Percentiles rank a stretch among this genome's conserved stretches.
Conservation (phyloP, 2,329 filamentous ascomycete species). For the Chaetomium sp. region DNA sequence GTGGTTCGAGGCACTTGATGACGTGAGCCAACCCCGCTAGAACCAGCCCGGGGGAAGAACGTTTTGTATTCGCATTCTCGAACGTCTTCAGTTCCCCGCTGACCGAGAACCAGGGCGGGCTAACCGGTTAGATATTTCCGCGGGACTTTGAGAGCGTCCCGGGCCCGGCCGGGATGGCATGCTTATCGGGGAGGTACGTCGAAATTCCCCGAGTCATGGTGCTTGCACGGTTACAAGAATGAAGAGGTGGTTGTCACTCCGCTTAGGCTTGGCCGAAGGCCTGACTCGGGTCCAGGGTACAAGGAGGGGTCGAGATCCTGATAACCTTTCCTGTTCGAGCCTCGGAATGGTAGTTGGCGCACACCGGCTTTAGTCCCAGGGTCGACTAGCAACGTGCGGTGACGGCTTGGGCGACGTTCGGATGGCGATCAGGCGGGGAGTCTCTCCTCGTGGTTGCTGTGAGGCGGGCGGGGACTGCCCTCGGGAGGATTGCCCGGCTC, state of each 20-base stretch:
- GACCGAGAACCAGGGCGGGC: background rate
- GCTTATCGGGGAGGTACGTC: background rate
- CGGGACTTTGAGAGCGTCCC: background rate
- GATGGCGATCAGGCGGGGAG: background rate
- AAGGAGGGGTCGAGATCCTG: background rate
- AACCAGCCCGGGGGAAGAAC: background rate
- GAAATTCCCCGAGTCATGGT: background rate
- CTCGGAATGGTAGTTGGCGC: background rate
- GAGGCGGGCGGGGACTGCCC: background rate
- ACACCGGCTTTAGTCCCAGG: background rate
- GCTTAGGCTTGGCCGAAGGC: background rate
- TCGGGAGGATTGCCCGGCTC: constrained; percentile 25
- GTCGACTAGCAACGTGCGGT: background rate
- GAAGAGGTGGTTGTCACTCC: background rate
- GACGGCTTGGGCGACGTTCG: background rate
- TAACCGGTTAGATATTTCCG: background rate
- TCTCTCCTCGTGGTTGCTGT: background rate
- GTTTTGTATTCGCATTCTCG: background rate
- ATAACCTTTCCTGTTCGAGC: background rate
- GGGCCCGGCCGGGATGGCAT: background rate
- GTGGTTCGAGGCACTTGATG: background rate
- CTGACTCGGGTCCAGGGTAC: background rate
- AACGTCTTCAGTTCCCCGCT: background rate
- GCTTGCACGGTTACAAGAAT: background rate
- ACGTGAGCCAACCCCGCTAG: background rate